Conservation (phyloP, 1,284 basidiomycete genomes). For the Vanrija humicola region DNA sequence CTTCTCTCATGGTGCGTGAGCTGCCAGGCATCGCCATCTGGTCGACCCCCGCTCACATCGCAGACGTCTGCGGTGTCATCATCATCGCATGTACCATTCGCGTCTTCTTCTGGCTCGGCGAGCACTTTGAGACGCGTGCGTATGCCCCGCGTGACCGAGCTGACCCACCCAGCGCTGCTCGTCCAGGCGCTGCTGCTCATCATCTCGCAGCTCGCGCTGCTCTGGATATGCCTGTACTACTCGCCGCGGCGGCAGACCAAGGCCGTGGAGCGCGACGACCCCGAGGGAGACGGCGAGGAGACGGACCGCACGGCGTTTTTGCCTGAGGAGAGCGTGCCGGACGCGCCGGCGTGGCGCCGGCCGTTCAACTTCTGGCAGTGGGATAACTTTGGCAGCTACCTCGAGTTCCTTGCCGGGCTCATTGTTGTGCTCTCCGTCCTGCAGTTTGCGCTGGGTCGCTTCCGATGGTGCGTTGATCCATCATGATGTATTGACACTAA, state of each 20-base stretch:
- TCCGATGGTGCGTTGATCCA: slow-evolving; percentile 32
- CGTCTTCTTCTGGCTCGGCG: slow-evolving; percentile 53
- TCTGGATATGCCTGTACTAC: slow-evolving; percentile 53
- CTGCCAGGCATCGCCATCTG: too few relatives aligned
- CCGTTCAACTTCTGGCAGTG: slow-evolving; percentile 53
- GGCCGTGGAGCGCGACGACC: neutral
- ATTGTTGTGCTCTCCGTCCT: slow-evolving; percentile 45
- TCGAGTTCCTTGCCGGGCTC: slow-evolving; percentile 51
- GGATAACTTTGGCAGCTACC: slow-evolving; percentile 49
- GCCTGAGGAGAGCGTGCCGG: neutral
- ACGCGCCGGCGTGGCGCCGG: neutral
- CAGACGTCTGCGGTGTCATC: slow-evolving; percentile 45
- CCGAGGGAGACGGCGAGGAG: neutral
- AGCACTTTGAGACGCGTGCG: slow-evolving; percentile 51
- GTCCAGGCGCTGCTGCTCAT: slow-evolving; percentile 53
- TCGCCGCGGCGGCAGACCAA: slow-evolving; percentile 17
- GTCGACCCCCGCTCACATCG: neutral
- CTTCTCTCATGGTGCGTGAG: slow-evolving; percentile 43
- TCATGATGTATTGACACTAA: slow-evolving; percentile 3
- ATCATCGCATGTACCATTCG: slow-evolving; percentile 50
- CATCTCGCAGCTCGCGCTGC: slow-evolving; percentile 50
- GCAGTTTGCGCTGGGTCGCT: slow-evolving; percentile 41
- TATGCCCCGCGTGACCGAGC: neutral
- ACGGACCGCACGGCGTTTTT: neutral
- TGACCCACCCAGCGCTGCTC: slow-evolving; percentile 43